A percentile compares a stretch with the other conserved stretches of the same genome.
Evolutionary conservation across 83 land plant genomes (phyloP).

Genomic region (Larix sibirica): DNA sequence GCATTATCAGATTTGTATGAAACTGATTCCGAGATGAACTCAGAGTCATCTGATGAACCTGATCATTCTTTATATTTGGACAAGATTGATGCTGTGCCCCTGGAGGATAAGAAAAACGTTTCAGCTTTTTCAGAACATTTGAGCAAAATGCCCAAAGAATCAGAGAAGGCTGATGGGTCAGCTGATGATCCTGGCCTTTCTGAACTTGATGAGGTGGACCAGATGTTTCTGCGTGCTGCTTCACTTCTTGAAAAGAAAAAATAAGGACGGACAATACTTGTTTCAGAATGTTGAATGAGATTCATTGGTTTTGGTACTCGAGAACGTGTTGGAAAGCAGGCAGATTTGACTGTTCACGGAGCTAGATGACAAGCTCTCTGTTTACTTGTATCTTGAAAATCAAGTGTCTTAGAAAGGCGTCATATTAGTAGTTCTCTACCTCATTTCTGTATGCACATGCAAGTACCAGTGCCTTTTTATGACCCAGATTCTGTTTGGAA

Average conservation of each 20-base stretch:
- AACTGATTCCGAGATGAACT: conserved; percentile 50
- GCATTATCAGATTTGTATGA: conserved; percentile 68
- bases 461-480: too few species aligned
- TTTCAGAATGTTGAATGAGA: background rate
- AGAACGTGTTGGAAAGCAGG: background rate
- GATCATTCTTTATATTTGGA: conserved; percentile 42
- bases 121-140: conserved; percentile 50
- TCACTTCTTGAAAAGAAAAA: conserved; percentile 52
- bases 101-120: conserved; percentile 13
- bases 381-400: too few species aligned
- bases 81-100: conserved; percentile 38
- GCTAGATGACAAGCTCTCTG: background rate
- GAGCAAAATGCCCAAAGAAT: conserved; percentile 31
- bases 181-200: conserved; percentile 20
- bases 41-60: conserved; percentile 17
- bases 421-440: too few species aligned
- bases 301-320: background rate
- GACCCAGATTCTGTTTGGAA: too few species aligned
- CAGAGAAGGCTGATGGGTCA: conserved; percentile 19
- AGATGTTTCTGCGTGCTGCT: conserved; percentile 50
- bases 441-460: too few species aligned
- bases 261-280: background rate
- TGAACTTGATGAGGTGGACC: conserved; percentile 64
- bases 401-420: background rate
- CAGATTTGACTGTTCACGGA: background rate